A percentile compares a stretch with the other conserved stretches of the same genome.
Conservation (phyloP, 768 basidiomycete genomes). For the Flagelloscypha sp. region DNA sequence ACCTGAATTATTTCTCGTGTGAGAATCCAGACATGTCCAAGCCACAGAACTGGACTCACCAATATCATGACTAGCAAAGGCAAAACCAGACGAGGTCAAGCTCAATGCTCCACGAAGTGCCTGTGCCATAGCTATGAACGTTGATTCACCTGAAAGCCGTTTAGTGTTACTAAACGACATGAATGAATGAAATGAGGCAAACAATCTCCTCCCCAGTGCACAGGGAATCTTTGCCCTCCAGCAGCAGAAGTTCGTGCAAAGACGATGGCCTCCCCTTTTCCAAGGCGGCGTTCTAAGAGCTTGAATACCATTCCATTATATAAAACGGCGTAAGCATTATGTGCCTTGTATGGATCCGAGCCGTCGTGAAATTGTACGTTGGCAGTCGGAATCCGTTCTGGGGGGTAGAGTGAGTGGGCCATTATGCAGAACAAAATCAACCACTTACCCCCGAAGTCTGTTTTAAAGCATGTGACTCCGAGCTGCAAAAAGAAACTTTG, state of each 20-base stretch:
- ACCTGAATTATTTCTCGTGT: conserved; percentile 1
- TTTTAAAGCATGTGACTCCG: too few relatives aligned
- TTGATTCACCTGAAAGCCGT: conserved; percentile 49
- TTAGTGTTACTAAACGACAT: neutral
- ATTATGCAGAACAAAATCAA: too few relatives aligned
- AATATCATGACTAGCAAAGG: conserved; percentile 67
- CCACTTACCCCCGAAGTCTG: too few relatives aligned
- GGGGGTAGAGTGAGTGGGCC: neutral
- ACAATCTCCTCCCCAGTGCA: too few relatives aligned
- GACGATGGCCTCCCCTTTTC: conserved; percentile 57
- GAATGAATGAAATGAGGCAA: conserved; percentile 1
- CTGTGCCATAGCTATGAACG: conserved; percentile 75
- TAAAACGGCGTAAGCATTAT: conserved; percentile 61
- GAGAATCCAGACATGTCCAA: neutral
- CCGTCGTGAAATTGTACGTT: conserved; percentile 57
- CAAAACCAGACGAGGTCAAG: conserved; percentile 60
- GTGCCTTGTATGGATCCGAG: conserved; percentile 59
- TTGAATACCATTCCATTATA: conserved; percentile 69
- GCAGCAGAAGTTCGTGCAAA: conserved; percentile 63
- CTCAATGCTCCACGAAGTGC: conserved; percentile 60
- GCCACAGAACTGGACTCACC: conserved; percentile 44
- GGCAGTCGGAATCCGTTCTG: conserved; percentile 63
- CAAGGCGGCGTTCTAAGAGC: conserved; percentile 48
- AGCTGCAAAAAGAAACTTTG: neutral
- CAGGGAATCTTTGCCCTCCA: conserved; percentile 52